phyloP scores from a whole-genome alignment of 805 yeast genomes.

The Soucietia sequanensis region DNA sequence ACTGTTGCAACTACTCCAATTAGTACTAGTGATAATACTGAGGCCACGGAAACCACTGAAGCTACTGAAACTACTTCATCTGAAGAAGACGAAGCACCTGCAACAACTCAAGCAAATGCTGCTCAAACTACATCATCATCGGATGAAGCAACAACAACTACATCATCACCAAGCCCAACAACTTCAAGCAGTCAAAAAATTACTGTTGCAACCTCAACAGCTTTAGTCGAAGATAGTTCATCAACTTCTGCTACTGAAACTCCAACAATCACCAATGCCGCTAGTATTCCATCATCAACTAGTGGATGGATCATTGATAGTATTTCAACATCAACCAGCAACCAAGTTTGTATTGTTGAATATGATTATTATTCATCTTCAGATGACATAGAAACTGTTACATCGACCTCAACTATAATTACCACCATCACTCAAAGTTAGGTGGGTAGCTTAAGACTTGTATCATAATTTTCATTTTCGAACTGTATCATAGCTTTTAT shows the following conservation, averaged over 20 bases:
- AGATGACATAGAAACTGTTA: slow-evolving; percentile 30
- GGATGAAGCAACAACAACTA: slow-evolving; percentile 11
- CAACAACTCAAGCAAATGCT: slow-evolving; percentile 7
- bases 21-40: slow-evolving; percentile 12
- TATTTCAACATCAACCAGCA: slow-evolving; percentile 26
- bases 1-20: slow-evolving; percentile 35
- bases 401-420: slow-evolving; percentile 36
- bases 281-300: slow-evolving; percentile 23
- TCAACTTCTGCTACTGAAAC: slow-evolving; percentile 12
- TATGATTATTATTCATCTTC: slow-evolving; percentile 35
- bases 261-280: slow-evolving; percentile 28
- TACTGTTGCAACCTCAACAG: slow-evolving; percentile 7
- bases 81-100: slow-evolving; percentile 8
- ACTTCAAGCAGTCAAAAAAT: slow-evolving; percentile 6
- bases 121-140: slow-evolving; percentile 11
- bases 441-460: neutral
- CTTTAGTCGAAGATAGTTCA: slow-evolving; percentile 6
- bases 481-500: too few species aligned
- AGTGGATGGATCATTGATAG: slow-evolving; percentile 34
- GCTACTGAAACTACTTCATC: slow-evolving; percentile 9
- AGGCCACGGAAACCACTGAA: slow-evolving; percentile 5
- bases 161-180: slow-evolving; percentile 14
- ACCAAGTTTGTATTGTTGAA: slow-evolving; percentile 35
- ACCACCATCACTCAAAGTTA: slow-evolving; percentile 28
- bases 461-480: too few species aligned